Evolutionary conservation across 345 rosid genomes (phyloP), one percentile per base, ranked within the genome.

Genomic region (Physaria fendleri): DNA sequence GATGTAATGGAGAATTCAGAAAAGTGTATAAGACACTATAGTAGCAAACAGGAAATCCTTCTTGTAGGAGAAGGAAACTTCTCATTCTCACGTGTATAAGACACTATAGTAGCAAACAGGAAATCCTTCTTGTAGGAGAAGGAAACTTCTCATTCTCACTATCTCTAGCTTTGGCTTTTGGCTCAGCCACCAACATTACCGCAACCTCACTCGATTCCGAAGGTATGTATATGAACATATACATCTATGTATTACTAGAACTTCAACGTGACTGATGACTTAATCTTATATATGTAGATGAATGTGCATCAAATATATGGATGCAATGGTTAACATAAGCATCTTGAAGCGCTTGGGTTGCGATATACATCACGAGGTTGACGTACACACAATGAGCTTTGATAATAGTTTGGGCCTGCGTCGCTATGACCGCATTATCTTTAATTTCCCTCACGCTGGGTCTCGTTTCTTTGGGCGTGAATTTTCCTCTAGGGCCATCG

Each of bases 31-130:
- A 62, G 37, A 16, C 79, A 79, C 54, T 79, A 81, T 62, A 71
- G 82, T 58, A 77, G 77, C 48, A 56, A 59, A 54, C 85, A 79
- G 7, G 41, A 73, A 64, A 79, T 81, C 6, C 47, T 84, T 27
- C 61, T 81, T 23, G 81, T 81, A 0, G 85, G 88, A 43, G 90
- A 81, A 65, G 90, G 81, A n/a, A 78, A 84, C 68, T 77, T 81
- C 65, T 84, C 87, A 8, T 79, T 81, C 66, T 70, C 87, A 50
- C 56, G n/a, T n/a, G n/a, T n/a, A n/a, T n/a, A n/a, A n/a, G n/a
- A n/a, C n/a, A n/a, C 54, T 79, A 81, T 62, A 71, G 82, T 58
- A 77, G 77, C 48, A 56, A 59, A 54, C 85, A 79, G 7, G 41
- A 73, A 64, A 79, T 81, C 6, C 47, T 84, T 27, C 61, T 81